Evolutionary conservation across 2,329 filamentous ascomycete genomes (phyloP).

Genomic region (Phoma sp.): DNA sequence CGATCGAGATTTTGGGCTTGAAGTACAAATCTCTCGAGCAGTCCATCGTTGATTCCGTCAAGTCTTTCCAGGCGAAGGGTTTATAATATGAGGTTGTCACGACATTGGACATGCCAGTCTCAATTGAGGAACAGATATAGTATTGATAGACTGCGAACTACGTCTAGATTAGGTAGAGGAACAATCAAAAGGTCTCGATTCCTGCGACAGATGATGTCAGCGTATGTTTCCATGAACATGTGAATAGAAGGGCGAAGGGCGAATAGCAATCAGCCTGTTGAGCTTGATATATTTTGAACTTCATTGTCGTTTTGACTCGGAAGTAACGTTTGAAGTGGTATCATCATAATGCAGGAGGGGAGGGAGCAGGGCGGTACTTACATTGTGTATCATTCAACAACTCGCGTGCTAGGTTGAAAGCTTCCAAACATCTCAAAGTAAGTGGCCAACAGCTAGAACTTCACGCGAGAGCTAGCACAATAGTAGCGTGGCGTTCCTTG

Average conservation of each 20-base stretch:
- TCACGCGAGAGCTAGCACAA: not conserved
- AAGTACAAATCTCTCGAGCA: slow-evolving; percentile 66
- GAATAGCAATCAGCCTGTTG: slow-evolving; percentile 59
- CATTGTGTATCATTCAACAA: not conserved
- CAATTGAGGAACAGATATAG: not conserved
- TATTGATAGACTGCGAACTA: slow-evolving; percentile 21
- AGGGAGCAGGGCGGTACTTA: slow-evolving; percentile 7
- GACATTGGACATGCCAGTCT: not conserved
- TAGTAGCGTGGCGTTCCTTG: not conserved
- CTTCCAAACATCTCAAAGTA: not conserved
- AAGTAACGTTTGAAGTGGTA: slow-evolving; percentile 42
- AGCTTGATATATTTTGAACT: slow-evolving; percentile 58
- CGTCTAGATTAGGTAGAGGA: slow-evolving; percentile 15
- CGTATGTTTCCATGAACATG: not conserved
- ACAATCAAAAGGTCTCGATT: not conserved
- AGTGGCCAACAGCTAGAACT: not conserved
- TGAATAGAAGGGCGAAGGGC: slow-evolving; percentile 1
- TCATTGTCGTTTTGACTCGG: slow-evolving; percentile 48
- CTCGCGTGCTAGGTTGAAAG: slow-evolving; percentile 3
- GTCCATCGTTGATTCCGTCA: slow-evolving; percentile 68
- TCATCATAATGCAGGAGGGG: slow-evolving; percentile 39
- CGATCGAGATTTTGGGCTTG: slow-evolving; percentile 64
- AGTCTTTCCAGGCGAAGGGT: slow-evolving; percentile 65
- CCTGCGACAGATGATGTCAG: slow-evolving; percentile 24
- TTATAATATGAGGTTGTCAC: slow-evolving; percentile 40